A percentile compares a stretch with the other conserved stretches of the same genome.
Conservation (phyloP, 108 stramenopile genomes). For the Discostella pseudostelligera region DNA sequence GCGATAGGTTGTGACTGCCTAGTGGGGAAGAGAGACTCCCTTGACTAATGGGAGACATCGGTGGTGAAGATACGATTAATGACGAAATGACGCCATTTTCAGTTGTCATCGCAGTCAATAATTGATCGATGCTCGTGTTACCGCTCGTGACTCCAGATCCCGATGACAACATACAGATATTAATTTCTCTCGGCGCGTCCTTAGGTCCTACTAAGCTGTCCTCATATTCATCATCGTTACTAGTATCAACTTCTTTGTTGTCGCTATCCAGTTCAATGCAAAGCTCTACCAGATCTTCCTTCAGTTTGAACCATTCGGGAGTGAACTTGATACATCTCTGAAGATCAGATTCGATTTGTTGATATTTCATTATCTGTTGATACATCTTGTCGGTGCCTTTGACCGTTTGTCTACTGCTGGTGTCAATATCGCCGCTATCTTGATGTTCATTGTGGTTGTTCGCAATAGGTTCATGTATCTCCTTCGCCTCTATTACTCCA, state of each 20-base stretch:
- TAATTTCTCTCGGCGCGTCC: conserved; percentile 13
- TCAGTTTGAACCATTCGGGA: conserved; percentile 24
- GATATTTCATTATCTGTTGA: neutral
- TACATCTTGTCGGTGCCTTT: neutral
- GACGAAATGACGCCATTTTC: neutral
- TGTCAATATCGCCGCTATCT: neutral
- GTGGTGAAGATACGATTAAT: neutral
- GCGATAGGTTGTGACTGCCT: neutral
- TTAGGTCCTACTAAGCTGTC: neutral
- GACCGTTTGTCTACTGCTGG: neutral
- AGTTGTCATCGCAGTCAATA: neutral
- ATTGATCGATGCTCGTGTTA: neutral
- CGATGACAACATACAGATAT: neutral
- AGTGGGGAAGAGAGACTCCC: conserved; percentile 3
- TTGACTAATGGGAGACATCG: neutral
- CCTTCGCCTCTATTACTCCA: no score
- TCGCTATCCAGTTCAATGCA: conserved; percentile 8
- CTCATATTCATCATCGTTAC: conserved; percentile 9
- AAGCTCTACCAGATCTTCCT: conserved; percentile 24
- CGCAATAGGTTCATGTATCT: no score
- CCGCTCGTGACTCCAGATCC: neutral
- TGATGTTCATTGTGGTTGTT: neutral
- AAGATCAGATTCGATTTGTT: conserved; percentile 15
- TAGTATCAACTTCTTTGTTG: neutral
- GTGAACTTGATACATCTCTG: conserved; percentile 9